Evolutionary conservation across 306 rosid species (phyloP).

Genomic region (Casuarina glauca): DNA sequence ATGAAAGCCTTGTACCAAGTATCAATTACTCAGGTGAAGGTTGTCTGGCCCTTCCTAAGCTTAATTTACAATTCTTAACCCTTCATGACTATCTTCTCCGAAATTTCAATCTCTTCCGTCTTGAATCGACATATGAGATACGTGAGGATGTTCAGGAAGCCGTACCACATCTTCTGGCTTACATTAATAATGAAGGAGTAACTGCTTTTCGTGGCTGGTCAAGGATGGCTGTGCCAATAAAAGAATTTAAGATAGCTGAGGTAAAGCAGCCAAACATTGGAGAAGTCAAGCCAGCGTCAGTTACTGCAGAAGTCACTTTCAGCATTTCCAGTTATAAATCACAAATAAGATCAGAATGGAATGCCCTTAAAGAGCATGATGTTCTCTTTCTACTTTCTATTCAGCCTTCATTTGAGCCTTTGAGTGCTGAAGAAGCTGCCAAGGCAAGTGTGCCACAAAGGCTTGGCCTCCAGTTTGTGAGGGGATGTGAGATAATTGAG

Average conservation of each 20-base stretch:
- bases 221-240: constrained; percentile 95
- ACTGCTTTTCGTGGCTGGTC: constrained; percentile 99
- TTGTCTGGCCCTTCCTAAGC: constrained; percentile 97
- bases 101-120: constrained; percentile 94
- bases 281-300: constrained; percentile 94
- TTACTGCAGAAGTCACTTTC: constrained; percentile 81
- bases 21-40: constrained; percentile 98
- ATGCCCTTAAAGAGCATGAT: constrained; percentile 93
- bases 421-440: constrained; percentile 80
- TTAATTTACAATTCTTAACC: constrained; percentile 91
- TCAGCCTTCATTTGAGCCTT: constrained; percentile 87
- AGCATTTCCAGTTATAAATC: constrained; percentile 89
- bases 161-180: constrained; percentile 91
- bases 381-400: constrained; percentile 88
- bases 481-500: constrained; percentile 94
- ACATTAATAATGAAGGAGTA: constrained; percentile 81
- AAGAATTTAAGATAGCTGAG: constrained; percentile 75
- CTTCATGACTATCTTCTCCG: constrained; percentile 95
- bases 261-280: constrained; percentile 97
- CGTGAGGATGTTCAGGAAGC: constrained; percentile 99
- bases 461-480: constrained; percentile 91
- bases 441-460: constrained; percentile 88
- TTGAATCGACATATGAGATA: constrained; percentile 96
- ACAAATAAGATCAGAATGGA: constrained; percentile 95
- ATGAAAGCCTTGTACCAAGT: constrained; percentile 97